Evolutionary conservation across 2,329 filamentous ascomycete species (phyloP), one percentile per base, ranked within the genome.

Genomic region (Fusarium sp.): DNA sequence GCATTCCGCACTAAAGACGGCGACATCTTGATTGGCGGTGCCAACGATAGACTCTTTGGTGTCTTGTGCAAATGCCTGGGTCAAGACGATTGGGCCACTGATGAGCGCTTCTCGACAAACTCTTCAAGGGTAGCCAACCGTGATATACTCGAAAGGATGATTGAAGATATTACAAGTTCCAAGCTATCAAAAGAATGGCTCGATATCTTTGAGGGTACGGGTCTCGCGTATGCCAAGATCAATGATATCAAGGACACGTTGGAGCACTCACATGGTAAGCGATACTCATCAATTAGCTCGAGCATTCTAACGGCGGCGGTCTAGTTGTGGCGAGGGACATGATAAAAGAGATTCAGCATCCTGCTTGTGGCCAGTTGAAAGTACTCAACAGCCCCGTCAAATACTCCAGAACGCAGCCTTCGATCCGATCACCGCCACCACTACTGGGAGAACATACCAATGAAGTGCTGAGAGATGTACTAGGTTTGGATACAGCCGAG

Each of bases 351-450:
- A 85, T 98, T 26, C 88, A 97, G 1, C 96, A 99, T 80, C 89
- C 89, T 8, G 85, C 87, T 4, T 98, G 95, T 80, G 96, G 96
- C 0, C 89, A 91, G 1, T 92, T 98, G 72, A 95, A 94, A 82
- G 84, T 98, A 76, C 91, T 98, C 42, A 98, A 97, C 78, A 96
- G 94, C 2, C 96, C 96, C 6, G 92, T 98, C 66, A 98, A 99
- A 81, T 98, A 94, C 81, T 97, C 94, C 9, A 90, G 95, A 74
- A 92, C 92, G 30, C 90, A 89, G 70, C 94, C 95, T 0, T 88
- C 89, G 8, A 90, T 97, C 30, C 87, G 95, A 30, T 91, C 86
- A 5, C 89, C 94, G 20, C 96, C 96, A 22, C 96, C 96, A 1
- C 92, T 92, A 12, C 84, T 99, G 24, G 96, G 95, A 0, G 90